Base-by-base conservation (phyloP, 148 eudicot species). In the Beta vulgaris region DNA sequence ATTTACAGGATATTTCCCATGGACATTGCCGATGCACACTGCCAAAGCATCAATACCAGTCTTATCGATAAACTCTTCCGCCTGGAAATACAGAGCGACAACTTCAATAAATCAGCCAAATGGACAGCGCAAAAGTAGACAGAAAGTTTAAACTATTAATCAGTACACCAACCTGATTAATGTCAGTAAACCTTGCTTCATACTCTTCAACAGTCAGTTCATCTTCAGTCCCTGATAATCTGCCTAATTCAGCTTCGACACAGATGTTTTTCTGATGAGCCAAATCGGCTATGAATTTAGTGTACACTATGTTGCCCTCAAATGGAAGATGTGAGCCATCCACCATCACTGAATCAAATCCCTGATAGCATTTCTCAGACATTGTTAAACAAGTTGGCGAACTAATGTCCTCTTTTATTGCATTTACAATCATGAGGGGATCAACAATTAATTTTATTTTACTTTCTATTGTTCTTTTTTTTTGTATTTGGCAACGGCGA, bases 201-300 rank as follows among this genome's bases (percentile, higher is more conserved):
- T 96, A 96, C 69, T 91, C 94, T 85, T 87, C 92, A 34, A 95
- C 97, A 7, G 94, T 95, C 76, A 95, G 81, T 78, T 86, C 97
- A 81, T 95, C 99, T 68, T 95, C 99, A 25, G 98, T 92, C 71
- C 99, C 99, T 8, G 99, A 90, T 73, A 95, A 82, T 84, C 99
- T 92, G 66, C 99, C 99, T 78, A 95, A 79, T 82, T 95, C 99
- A 89, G 96, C 99, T 86, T 95, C 99, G 62, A 92, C 97, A 75
- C 85, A 72, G 63, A 92, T 80, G 51, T 84, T 80, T 82, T 92
- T 89, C 37, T 83, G 69, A 71, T 82, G 98, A 70, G 99, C 97
- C 80, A 91, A 79, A 75, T 43, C 67, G 48, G 94, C 78, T 78
- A 95, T 87, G 75, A 76, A 86, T 74, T 88, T 87, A 57, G 99